Evolutionary conservation across 441 rosid species (phyloP).

Genomic region (Euphorbia celastroides): DNA sequence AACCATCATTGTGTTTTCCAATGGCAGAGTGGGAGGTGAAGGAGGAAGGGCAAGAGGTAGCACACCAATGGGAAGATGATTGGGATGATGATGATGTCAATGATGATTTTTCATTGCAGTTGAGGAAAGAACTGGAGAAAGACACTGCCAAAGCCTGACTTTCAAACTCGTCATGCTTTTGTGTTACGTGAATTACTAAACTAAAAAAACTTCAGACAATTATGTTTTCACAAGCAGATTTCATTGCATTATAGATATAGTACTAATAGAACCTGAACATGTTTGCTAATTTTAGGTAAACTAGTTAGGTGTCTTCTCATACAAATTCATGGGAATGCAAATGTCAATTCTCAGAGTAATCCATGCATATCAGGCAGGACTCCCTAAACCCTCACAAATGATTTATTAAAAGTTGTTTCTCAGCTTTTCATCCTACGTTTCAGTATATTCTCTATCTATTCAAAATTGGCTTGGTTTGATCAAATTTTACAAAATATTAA

Average conservation of each 20-base stretch:
- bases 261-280: not conserved
- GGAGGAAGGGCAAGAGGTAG: slow-evolving; percentile 64
- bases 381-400: no score
- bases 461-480: no score
- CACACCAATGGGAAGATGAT: slow-evolving; percentile 95
- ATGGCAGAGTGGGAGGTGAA: slow-evolving; percentile 63
- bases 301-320: not conserved
- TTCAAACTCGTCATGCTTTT: slow-evolving; percentile 1
- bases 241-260: no score
- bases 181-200: slow-evolving; percentile 4
- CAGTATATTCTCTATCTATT: no score
- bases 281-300: not conserved
- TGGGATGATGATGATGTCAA: slow-evolving; percentile 97
- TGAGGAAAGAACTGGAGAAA: slow-evolving; percentile 68
- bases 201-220: not conserved
- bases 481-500: no score
- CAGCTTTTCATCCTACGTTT: no score
- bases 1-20: not conserved
- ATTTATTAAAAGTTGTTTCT: no score
- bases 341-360: no score
- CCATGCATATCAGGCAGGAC: no score
- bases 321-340: not conserved
- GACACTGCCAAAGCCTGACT: slow-evolving; percentile 41
- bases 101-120: slow-evolving; percentile 84
- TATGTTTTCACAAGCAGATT: not conserved